Evolutionary conservation across 192 early-diverging fungal genomes (phyloP), one percentile per base, ranked within the genome.

Genomic region (Physocladia obscura): DNA sequence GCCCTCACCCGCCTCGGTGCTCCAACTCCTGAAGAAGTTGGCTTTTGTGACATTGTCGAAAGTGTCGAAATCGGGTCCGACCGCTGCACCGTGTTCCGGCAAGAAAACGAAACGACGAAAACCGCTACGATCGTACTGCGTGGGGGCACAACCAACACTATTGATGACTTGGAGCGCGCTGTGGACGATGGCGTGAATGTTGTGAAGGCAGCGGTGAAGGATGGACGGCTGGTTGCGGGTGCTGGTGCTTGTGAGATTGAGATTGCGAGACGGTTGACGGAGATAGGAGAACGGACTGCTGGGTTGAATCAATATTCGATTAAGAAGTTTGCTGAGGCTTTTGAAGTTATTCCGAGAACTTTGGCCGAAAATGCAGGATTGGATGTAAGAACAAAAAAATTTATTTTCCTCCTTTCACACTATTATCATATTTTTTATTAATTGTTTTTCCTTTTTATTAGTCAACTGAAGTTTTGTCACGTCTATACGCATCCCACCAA

Each of bases 151-250:
- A 88, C 88, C 75, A 98, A 98, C 82, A 80, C 88, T 63, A 88
- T 98, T 75, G 96, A 98, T 71, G 96, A 98, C 82, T 84, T 96
- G 56, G 96, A 98, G 80, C 91, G 96, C 54, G 95, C 96, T 19
- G 84, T 98, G 31, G 96, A 98, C 78, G 96, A 97, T 73, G 96
- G 96, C 74, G 93, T 98, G 73, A 98, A 97, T 75, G 89, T 92
- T 27, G 87, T 98, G 72, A 98, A 97, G 82, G 91, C 96, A 44
- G 81, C 93, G 62, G 88, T 89, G 38, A 92, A 90, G 76, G 93
- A 97, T 78, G 57, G 77, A 37, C 89, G 92, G 24, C 81, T 97
- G 11, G 83, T 98, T 58, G 79, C 95, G 48, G 96, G 96, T 73
- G 96, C 95, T 49, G 95, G 95, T 70, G 96, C 96, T 1, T 68